Conservation (phyloP, 345 rosid genomes). For the Hibiscus tridactylites region DNA sequence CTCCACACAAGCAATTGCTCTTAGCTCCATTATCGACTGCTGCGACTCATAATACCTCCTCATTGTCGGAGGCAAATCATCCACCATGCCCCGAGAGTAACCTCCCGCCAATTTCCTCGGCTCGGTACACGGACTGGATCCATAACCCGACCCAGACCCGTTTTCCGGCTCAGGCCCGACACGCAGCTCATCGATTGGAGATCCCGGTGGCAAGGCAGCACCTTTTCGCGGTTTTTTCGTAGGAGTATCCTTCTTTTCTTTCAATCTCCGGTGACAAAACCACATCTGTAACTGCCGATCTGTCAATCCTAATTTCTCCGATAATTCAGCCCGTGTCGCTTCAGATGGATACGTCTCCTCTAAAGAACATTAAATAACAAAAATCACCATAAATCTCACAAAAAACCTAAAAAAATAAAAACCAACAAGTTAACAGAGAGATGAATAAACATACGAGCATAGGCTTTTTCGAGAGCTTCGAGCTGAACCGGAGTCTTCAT, state of each 20-base stretch:
- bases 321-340: slow-evolving; percentile 56
- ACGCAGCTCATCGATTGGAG: slow-evolving; percentile 37
- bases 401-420: not conserved
- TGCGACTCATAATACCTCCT: slow-evolving; percentile 57
- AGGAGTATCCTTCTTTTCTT: slow-evolving; percentile 71
- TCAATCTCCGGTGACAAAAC: slow-evolving; percentile 97
- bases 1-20: slow-evolving; percentile 94
- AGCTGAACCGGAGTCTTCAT: slow-evolving; percentile 98
- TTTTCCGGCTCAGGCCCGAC: slow-evolving; percentile 40
- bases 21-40: slow-evolving; percentile 66
- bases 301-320: slow-evolving; percentile 72
- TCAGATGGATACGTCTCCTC: slow-evolving; percentile 90
- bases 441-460: slow-evolving; percentile 27
- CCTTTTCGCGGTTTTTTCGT: slow-evolving; percentile 41
- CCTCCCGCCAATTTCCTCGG: slow-evolving; percentile 37
- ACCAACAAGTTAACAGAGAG: not conserved
- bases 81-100: slow-evolving; percentile 34
- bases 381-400: slow-evolving; percentile 6
- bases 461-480: slow-evolving; percentile 77
- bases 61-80: slow-evolving; percentile 28
- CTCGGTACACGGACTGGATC: slow-evolving; percentile 54
- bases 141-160: slow-evolving; percentile 65
- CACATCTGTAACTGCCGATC: slow-evolving; percentile 99
- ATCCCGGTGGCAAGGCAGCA: slow-evolving; percentile 25
- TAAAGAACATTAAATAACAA: slow-evolving; percentile 12